A percentile compares a stretch with the other conserved stretches of the same genome.
Evolutionary conservation across 306 rosid species (phyloP).

Genomic region (Spatholobus suberectus): DNA sequence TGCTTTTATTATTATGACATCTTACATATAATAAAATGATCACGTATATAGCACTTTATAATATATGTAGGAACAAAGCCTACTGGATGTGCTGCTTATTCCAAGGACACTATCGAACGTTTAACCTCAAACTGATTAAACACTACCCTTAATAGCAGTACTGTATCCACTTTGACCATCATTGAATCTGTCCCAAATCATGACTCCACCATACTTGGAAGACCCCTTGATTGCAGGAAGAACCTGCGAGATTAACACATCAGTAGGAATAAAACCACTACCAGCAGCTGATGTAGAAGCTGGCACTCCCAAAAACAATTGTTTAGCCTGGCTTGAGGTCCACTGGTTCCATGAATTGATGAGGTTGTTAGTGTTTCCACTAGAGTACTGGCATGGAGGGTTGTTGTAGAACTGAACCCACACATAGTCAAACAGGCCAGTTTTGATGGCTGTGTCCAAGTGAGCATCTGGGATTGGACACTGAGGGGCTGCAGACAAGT

Average conservation of each 20-base stretch:
- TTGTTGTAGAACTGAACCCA: constrained; percentile 69
- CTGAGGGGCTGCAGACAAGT: constrained; percentile 69
- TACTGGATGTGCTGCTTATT: constrained; percentile 30
- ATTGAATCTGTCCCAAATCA: constrained; percentile 55
- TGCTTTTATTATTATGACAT: not conserved
- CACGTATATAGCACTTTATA: not conserved
- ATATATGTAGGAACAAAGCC: constrained; percentile 30
- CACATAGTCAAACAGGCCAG: constrained; percentile 63
- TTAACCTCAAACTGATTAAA: not conserved
- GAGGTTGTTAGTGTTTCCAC: not conserved
- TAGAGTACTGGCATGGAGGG: constrained; percentile 1
- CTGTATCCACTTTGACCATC: constrained; percentile 13
- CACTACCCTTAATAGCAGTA: constrained; percentile 10
- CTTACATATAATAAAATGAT: not conserved
- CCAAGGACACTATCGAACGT: no score
- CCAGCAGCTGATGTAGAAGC: not conserved
- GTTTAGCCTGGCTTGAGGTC: not conserved
- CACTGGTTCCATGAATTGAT: not conserved
- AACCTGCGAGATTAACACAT: constrained; percentile 53
- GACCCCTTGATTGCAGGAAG: constrained; percentile 58
- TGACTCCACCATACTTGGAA: constrained; percentile 64
- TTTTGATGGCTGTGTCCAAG: constrained; percentile 50
- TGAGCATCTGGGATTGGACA: constrained; percentile 59
- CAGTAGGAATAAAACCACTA: constrained; percentile 52
- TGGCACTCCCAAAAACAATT: not conserved